These are phyloP conservation scores for Trypanosoma mega DNA, from an alignment of 208 protist genomes.

Conservation along the genomic window DNA sequence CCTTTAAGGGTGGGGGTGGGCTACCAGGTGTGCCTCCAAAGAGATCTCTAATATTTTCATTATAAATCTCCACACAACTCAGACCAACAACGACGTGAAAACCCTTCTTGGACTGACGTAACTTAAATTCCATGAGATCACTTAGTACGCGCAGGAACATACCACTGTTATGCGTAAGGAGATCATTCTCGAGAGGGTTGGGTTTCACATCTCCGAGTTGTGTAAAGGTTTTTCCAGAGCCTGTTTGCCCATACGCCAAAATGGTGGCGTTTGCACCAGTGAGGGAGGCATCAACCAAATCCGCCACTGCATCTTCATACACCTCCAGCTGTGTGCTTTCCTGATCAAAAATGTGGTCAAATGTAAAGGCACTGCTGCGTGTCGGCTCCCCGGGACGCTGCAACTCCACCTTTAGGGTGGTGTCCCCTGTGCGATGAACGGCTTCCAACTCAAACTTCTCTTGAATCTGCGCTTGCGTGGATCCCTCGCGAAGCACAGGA, in stretches of 20 bases:
- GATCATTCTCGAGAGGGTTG: constrained; percentile 37
- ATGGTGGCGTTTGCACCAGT: constrained; percentile 41
- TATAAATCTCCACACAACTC: constrained; percentile 53
- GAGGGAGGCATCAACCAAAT: constrained; percentile 36
- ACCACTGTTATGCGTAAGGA: constrained; percentile 35
- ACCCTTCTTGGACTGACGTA: constrained; percentile 15
- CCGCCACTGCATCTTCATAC: constrained; percentile 40
- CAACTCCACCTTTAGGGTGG: constrained; percentile 26
- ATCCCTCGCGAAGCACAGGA: constrained; percentile 26
- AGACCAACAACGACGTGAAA: constrained; percentile 43
- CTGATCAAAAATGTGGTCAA: constrained; percentile 52
- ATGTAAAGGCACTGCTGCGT: constrained; percentile 29
- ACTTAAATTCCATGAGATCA: constrained; percentile 44
- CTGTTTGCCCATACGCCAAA: constrained; percentile 46
- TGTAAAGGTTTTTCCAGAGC: constrained; percentile 46
- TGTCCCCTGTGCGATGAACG: constrained; percentile 26
- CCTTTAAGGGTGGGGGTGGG: constrained; percentile 68
- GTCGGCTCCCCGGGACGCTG: constrained; percentile 23
- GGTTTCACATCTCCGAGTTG: constrained; percentile 43
- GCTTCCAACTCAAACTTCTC: constrained; percentile 34
- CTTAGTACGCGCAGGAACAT: constrained; percentile 42
- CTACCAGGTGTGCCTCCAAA: constrained; percentile 42
- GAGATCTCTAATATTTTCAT: constrained; percentile 50
- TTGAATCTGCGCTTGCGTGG: constrained; percentile 19
- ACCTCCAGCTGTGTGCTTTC: constrained; percentile 45